A percentile compares a stretch with the other conserved stretches of the same genome.
Evolutionary conservation across 371 early-diverging fungal species (phyloP).

Genomic region (Coemansia sp.): DNA sequence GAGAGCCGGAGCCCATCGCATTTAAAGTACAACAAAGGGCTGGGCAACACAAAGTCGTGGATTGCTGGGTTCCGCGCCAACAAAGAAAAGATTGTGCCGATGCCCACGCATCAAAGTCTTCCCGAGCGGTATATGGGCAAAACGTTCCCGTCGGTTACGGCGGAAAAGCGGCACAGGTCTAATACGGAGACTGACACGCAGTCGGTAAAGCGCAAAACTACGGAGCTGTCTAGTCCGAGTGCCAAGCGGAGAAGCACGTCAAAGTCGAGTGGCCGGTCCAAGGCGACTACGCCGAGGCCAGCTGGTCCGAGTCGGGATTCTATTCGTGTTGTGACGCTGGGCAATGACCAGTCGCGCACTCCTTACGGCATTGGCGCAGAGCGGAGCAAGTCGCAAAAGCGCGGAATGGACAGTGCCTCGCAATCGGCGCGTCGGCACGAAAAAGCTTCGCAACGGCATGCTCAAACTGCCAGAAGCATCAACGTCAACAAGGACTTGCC

Average conservation of each 20-base stretch:
- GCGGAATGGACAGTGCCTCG: not conserved
- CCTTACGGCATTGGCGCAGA: not conserved
- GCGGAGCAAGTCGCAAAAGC: not conserved
- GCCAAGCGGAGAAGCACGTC: constrained; percentile 8
- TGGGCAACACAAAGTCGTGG: constrained; percentile 26
- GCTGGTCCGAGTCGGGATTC: not conserved
- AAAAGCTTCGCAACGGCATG: not conserved
- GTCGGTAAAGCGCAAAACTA: constrained; percentile 10
- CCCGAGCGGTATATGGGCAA: constrained; percentile 15
- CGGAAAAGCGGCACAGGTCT: constrained; percentile 2
- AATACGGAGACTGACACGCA: not conserved
- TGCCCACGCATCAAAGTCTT: constrained; percentile 15
- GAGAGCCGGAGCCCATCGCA: constrained; percentile 4
- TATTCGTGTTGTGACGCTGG: not conserved
- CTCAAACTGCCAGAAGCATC: not conserved
- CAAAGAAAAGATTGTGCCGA: not conserved
- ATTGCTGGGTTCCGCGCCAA: constrained; percentile 7
- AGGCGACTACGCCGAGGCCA: not conserved
- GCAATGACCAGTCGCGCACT: not conserved
- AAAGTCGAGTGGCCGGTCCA: not conserved
- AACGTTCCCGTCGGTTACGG: not conserved
- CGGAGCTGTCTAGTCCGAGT: not conserved
- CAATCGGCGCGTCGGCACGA: not conserved
- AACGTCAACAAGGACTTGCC: constrained; percentile 31
- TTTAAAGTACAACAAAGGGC: constrained; percentile 6